A percentile compares a stretch with the other conserved stretches of the same genome.
phyloP scores from a whole-genome alignment of 495 filamentous ascomycete species.

The Hypoxylon subgilvum region DNA sequence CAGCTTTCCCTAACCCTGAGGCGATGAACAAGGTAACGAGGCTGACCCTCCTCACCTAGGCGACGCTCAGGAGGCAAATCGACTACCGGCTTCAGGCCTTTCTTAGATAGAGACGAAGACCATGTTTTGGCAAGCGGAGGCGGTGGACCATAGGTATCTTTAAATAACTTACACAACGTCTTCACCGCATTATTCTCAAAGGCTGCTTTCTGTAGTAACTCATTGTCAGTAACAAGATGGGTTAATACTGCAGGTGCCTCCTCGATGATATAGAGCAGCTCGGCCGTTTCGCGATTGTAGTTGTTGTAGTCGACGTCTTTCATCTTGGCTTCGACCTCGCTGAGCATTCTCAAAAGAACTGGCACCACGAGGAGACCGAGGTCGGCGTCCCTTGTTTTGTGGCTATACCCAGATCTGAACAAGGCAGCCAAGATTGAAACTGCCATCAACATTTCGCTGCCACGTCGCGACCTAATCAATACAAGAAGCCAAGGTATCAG shows the following conservation, averaged over 20 bases:
- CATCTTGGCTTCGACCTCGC: slow-evolving; percentile 52
- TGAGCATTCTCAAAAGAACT: slow-evolving; percentile 71
- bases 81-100: slow-evolving; percentile 9
- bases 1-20: slow-evolving; percentile 78
- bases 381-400: slow-evolving; percentile 64
- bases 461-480: slow-evolving; percentile 66
- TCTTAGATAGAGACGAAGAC: slow-evolving; percentile 50
- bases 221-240: slow-evolving; percentile 75
- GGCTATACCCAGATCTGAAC: slow-evolving; percentile 70
- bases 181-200: slow-evolving; percentile 79
- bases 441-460: slow-evolving; percentile 76
- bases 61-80: slow-evolving; percentile 40
- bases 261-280: slow-evolving; percentile 64
- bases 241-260: slow-evolving; percentile 76
- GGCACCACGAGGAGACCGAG: slow-evolving; percentile 74
- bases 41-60: slow-evolving; percentile 68
- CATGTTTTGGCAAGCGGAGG: slow-evolving; percentile 45
- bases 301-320: slow-evolving; percentile 38
- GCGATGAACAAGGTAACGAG: slow-evolving; percentile 69
- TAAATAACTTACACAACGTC: slow-evolving; percentile 75
- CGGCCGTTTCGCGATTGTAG: slow-evolving; percentile 45
- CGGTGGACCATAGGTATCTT: slow-evolving; percentile 64
- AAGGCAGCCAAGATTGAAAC: slow-evolving; percentile 77
- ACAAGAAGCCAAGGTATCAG: slow-evolving; percentile 84
- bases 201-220: slow-evolving; percentile 78